phyloP scores from a whole-genome alignment of 2,329 filamentous ascomycete species.

The Plenodomus lindquistii region DNA sequence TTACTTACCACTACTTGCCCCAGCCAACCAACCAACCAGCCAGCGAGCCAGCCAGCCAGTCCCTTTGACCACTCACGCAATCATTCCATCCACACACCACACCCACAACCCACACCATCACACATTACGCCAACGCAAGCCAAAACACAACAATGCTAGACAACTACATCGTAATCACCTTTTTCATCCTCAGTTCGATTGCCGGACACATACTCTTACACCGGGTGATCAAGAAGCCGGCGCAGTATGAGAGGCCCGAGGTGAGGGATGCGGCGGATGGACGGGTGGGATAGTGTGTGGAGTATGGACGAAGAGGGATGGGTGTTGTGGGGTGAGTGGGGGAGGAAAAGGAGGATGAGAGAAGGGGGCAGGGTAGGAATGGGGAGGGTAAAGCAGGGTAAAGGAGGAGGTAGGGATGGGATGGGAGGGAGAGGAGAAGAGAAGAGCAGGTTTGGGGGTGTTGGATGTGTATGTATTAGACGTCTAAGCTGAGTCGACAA shows the following conservation, averaged over 20 bases:
- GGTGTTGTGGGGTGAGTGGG: not conserved
- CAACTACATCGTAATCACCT: not conserved
- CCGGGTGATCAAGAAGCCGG: conserved; percentile 15
- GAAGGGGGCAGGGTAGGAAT: not conserved
- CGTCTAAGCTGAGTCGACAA: too few species aligned
- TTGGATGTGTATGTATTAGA: not conserved
- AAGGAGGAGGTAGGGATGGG: not conserved
- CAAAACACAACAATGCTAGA: too few species aligned
- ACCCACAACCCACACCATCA: too few species aligned
- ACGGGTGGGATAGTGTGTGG: not conserved
- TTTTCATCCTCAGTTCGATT: conserved; percentile 12
- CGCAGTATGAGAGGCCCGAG: conserved; percentile 12
- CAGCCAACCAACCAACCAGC: too few species aligned
- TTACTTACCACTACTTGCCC: too few species aligned
- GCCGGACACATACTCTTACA: conserved; percentile 15
- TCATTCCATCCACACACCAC: too few species aligned
- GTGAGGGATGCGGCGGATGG: not conserved
- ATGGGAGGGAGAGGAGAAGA: not conserved
- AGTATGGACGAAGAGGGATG: not conserved
- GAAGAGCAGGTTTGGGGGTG: not conserved
- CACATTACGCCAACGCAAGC: too few species aligned
- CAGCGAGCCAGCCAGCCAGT: too few species aligned
- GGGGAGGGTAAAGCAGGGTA: not conserved
- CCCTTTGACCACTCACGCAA: too few species aligned
- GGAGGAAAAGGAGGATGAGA: not conserved